Percentiles rank a stretch among this genome's conserved stretches.
These are phyloP conservation scores for Cyphellophora europaea DNA, from an alignment of 2,329 filamentous ascomycete species.

Conservation along the genomic window DNA sequence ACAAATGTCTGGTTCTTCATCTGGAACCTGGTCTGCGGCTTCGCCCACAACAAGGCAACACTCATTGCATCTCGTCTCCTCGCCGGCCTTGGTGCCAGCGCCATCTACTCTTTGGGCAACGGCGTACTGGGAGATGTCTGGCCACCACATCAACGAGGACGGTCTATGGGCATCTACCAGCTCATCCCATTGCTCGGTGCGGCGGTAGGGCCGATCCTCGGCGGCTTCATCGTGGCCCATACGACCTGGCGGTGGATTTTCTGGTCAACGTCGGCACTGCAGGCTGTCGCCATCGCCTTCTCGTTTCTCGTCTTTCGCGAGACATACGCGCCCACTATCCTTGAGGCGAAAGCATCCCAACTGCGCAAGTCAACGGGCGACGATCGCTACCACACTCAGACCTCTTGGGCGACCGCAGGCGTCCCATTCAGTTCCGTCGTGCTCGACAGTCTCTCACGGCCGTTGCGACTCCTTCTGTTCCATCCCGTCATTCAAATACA, in stretches of 20 bases:
- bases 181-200: conserved; percentile 57
- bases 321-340: conserved; percentile 31
- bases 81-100: conserved; percentile 42
- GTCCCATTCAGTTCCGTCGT: conserved; percentile 21
- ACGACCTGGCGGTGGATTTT: conserved; percentile 16
- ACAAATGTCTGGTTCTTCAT: conserved; percentile 39
- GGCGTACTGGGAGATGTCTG: conserved; percentile 43
- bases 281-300: conserved; percentile 21
- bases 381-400: conserved; percentile 14
- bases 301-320: conserved; percentile 31
- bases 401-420: conserved; percentile 7
- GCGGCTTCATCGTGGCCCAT: conserved; percentile 47
- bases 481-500: conserved; percentile 45
- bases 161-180: conserved; percentile 53
- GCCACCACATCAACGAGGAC: conserved; percentile 51
- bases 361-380: conserved; percentile 36
- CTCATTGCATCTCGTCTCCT: conserved; percentile 44
- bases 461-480: conserved; percentile 41
- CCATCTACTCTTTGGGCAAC: conserved; percentile 28
- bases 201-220: conserved; percentile 53
- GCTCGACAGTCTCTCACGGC: conserved; percentile 30
- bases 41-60: conserved; percentile 34
- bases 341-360: conserved; percentile 28
- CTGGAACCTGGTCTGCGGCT: conserved; percentile 46
- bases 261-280: conserved; percentile 48